phyloP scores from a whole-genome alignment of 2,329 filamentous ascomycete species.

The Ambrosiella cleistominuta region DNA sequence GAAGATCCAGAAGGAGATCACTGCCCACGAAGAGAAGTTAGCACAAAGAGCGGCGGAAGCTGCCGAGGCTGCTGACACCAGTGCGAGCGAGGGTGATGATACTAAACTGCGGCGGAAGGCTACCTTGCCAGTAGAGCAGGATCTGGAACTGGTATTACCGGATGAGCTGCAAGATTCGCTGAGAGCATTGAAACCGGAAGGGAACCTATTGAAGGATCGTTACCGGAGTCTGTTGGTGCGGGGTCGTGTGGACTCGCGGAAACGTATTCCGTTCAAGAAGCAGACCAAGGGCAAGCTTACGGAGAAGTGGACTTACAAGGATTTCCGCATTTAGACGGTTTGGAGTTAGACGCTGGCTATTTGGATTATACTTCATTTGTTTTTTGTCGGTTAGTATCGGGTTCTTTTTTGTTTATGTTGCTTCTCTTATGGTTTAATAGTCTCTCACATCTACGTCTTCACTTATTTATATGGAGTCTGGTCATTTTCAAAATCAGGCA shows the following conservation, averaged over 20 bases:
- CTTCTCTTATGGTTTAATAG: slow-evolving; percentile 2
- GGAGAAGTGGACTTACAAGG: slow-evolving; percentile 97
- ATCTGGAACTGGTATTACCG: slow-evolving; percentile 63
- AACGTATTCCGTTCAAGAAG: slow-evolving; percentile 62
- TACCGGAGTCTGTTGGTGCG: slow-evolving; percentile 78
- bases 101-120: slow-evolving; percentile 49
- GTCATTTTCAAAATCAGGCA: slow-evolving; percentile 11
- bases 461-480: slow-evolving; percentile 8
- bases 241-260: slow-evolving; percentile 73
- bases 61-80: slow-evolving; percentile 22
- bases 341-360: background rate
- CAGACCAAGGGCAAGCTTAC: slow-evolving; percentile 65
- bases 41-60: slow-evolving; percentile 26
- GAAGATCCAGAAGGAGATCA: slow-evolving; percentile 47
- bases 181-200: slow-evolving; percentile 74
- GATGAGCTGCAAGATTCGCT: slow-evolving; percentile 73
- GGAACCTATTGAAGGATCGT: slow-evolving; percentile 82
- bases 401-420: slow-evolving; percentile 2
- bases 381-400: slow-evolving; percentile 4
- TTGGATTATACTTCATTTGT: background rate
- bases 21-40: slow-evolving; percentile 35
- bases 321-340: slow-evolving; percentile 37
- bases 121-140: slow-evolving; percentile 52
- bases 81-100: slow-evolving; percentile 42
- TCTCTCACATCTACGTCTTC: slow-evolving; percentile 1